Evolutionary conservation across 768 basidiomycete genomes (phyloP), one percentile per base, ranked within the genome.

Genomic region (Mrakia hoshinonis): DNA sequence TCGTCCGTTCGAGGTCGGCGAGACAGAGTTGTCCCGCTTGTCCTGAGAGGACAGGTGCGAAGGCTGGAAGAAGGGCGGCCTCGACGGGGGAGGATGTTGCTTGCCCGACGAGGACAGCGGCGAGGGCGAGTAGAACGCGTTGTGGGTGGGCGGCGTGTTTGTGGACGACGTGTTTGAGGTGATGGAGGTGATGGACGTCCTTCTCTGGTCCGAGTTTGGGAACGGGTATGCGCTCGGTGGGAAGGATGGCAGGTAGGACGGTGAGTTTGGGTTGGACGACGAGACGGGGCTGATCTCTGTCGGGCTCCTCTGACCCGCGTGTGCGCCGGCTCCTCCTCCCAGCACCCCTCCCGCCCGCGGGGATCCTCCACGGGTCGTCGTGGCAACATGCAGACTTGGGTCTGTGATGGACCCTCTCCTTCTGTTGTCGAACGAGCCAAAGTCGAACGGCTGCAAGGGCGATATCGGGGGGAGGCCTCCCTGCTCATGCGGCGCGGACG

Each of bases 131-230:
- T 61, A 61, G n/a, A 36, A 36, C 18, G 58, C 31, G 34, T 34
- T 34, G 58, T 20, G 58, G 20, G 15, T n/a, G 18, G 58, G n/a
- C 7, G 49, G 31, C 20, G 31, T 61, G 36, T 31, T 36, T 34
- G 13, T 20, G 15, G 20, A 31, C 15, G 58, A 61, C 20, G 31
- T 61, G 58, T 61, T 61, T 12, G 58, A 61, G 13, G 58, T 61
- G 58, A 61, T 61, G 58, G 58, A 61, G 34, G 22, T 61, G 58
- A 61, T 61, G 36, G 58, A 61, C 11, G 58, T 61, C n/a, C 58
- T 31, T 61, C 58, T 43, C 43, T 43, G 36, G 31, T 61, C 58
- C 18, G 58, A 61, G 34, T 31, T 36, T 36, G 58, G 58, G 36
- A 61, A 61, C 31, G 58, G 58, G 58, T 61, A 61, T 4, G 58